Base-by-base conservation (phyloP, 78 protist genomes). In the Dictyostelium firmibasis region DNA sequence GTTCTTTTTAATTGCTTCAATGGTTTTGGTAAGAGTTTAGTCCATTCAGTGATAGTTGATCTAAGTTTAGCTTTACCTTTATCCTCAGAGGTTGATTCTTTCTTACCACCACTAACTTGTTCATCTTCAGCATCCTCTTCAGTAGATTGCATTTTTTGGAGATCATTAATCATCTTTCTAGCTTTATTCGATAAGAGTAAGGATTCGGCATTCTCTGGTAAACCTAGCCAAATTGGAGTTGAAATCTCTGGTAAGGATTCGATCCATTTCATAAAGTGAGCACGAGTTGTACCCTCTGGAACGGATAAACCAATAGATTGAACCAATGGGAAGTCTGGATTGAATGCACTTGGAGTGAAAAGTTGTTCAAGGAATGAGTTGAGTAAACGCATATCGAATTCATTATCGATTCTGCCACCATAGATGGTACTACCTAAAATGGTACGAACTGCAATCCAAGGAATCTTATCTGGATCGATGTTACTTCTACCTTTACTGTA, bases 391-490 rank as follows among this genome's bases (percentile, higher is more conserved):
- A 78, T 91, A 86, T 99, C 99, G 81, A 97, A 97, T 69, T 96
- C 99, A 96, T 98, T 98, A 95, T 99, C 99, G 23, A 99, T 76
- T 44, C 98, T 83, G 27, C 99, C 99, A 50, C 99, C 99, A 70
- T 97, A 97, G 41, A 97, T 76, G 4, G 96, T 83, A 47, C 85
- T 69, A 25, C 91, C 91, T 20, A 98, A 50, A 81, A 97, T 81
- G 50, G 96, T 82, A 9, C 97, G 86, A n/a, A 98, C 62, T 2
- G 99, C 99, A 25, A 25, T 53, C 99, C 99, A 98, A 16, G 98
- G 98, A 8, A 98, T 84, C 74, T 84, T 43, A 38, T 94, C 97
- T 9, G 98, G 98, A 29, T 88, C 86, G 23, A 95, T 67, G 81
- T 94, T 88, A 7, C 78, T 23, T 25, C 95, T 16, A 33, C 92